Base-by-base conservation (phyloP, 805 yeast species). In the Yarrowia sp. region DNA sequence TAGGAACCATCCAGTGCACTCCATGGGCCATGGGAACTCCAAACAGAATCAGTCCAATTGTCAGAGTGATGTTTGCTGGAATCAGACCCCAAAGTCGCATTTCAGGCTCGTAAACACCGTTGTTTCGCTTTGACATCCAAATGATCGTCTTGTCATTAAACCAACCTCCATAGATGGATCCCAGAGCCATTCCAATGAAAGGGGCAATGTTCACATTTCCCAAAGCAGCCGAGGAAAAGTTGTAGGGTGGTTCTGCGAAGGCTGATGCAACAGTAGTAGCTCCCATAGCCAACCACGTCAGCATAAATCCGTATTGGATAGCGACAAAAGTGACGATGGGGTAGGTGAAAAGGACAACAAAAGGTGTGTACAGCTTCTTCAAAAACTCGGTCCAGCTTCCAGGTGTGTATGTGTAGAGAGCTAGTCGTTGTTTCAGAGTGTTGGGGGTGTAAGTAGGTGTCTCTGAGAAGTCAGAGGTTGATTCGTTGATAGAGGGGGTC, bases 21-120 rank as follows among this genome's bases (percentile, higher is more conserved):
- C 64, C 58, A 28, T 50, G 38, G 28, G 61, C 62, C 28, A 66
- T 65, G 43, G 69, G 67, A 17, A 67, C 28, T 11, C 69, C 69
- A 22, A 65, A 67, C 47, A 67, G 41, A 33, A 66, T 48, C 10
- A 67, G 31, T 31, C 69, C 69, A 3, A 38, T 13, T 9, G 68
- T 64, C 7, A 58, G 57, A 13, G 66, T 57, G 10, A 50, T 35
- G 5, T 45, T 39, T 1, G 68, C 66, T 13, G 63, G 28, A 15
- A 47, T n/a, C 6, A 65, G 55, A 43, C 64, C 60, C 18, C 45
- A 67, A 4, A 67, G 58, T n/a, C 69, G 38, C 22, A 65, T 61
- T 32, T 67, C 69, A 14, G 68, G 68, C 42, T 67, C 69, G 14
- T 53, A 47, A 5, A 61, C 47, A 8, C 69, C 69, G 14, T 51